phyloP scores from a whole-genome alignment of 352 stramenopile species.

The Phytophthora agathidicida region DNA sequence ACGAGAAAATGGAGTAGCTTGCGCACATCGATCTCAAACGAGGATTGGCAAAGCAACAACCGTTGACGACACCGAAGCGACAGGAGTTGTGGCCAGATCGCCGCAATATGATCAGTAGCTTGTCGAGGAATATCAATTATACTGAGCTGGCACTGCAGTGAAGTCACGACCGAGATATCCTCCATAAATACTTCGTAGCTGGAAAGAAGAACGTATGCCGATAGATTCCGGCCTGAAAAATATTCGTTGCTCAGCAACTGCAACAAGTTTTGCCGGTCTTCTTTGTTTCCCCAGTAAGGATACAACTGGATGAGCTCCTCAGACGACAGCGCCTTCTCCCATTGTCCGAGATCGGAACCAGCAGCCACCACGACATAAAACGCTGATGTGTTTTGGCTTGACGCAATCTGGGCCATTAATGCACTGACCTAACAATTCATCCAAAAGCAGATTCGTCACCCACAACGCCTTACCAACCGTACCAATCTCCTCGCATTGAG shows the following conservation, averaged over 20 bases:
- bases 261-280: constrained; percentile 48
- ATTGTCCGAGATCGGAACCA: constrained; percentile 39
- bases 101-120: constrained; percentile 26
- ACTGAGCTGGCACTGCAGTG: constrained; percentile 51
- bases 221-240: constrained; percentile 29
- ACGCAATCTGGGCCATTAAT: constrained; percentile 37
- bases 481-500: neutral
- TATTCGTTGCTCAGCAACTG: constrained; percentile 44
- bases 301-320: constrained; percentile 39
- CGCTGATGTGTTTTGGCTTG: constrained; percentile 32
- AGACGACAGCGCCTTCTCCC: constrained; percentile 42
- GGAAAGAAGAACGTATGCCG: constrained; percentile 58
- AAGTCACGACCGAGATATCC: constrained; percentile 44
- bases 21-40: constrained; percentile 48
- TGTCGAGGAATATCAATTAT: constrained; percentile 50
- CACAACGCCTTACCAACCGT: neutral
- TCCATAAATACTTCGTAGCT: constrained; percentile 66
- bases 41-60: constrained; percentile 49
- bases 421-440: constrained; percentile 31
- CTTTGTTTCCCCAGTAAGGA: constrained; percentile 58
- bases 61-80: constrained; percentile 70
- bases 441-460: constrained; percentile 3
- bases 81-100: constrained; percentile 59
- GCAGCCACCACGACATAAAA: constrained; percentile 58
- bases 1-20: constrained; percentile 72